Base-by-base conservation (phyloP, 2,329 filamentous ascomycete species). In the Sporothrix brunneoviolacea region DNA sequence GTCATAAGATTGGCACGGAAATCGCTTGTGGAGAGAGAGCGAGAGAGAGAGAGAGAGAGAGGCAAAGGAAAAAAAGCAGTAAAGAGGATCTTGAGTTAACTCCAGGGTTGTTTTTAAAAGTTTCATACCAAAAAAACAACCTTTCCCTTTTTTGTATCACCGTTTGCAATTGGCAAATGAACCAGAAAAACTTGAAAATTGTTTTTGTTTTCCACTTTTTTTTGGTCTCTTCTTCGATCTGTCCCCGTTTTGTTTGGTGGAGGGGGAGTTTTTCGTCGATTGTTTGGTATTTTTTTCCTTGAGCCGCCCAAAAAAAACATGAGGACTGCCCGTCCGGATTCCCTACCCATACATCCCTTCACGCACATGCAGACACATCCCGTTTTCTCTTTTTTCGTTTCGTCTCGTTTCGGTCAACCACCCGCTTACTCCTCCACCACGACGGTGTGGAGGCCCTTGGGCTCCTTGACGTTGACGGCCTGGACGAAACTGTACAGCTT, bases 401-500 rank as follows among this genome's bases (percentile, higher is more conserved):
- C 10, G 24, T 28, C 24, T 28, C 24, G n/a, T n/a, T n/a, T n/a
- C n/a, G n/a, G n/a, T n/a, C n/a, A n/a, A n/a, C n/a, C 22, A 48
- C n/a, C 19, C 16, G 1, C 24, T 77, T 83, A 80, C 70, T 84
- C 81, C 75, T 84, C 82, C 59, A 98, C 91, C 66, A 95, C 80
- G 65, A 86, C 83, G 63, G 93, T 98, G 70, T 87, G 83, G 65
- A 98, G 86, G 74, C 93, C 91, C 88, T 96, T 97, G 75, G 90
- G 84, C 77, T 95, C 87, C 88, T 97, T 95, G 71, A 97, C 91
- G 76, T 96, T 96, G 72, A 98, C 93, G 65, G 93, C 93, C 84
- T 98, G 91, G 65, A 98, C 93, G 78, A 95, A 96, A 75, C 87
- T 93, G 86, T 97, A 98, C 62, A 98, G 85, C 83, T 94, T 95